phyloP scores from a whole-genome alignment of 331 rosid species.

The Saraca asoca region DNA sequence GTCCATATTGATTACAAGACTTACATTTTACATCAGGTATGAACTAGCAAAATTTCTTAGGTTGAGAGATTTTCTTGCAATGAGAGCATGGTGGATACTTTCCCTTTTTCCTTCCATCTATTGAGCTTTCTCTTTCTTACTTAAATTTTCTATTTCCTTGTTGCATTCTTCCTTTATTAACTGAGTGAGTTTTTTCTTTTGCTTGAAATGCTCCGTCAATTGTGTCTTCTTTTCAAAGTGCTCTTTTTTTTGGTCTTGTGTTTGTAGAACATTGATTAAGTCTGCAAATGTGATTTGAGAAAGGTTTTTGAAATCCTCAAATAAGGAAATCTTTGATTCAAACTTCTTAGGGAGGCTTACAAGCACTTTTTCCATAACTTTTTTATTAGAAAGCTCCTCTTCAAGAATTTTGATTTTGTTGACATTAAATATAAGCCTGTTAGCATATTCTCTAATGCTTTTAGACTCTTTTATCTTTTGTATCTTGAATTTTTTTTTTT shows the following conservation, averaged over 20 bases:
- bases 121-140: too few relatives aligned
- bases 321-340: not conserved
- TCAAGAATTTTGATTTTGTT: too few relatives aligned
- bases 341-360: not conserved
- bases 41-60: not conserved
- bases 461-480: too few relatives aligned
- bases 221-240: not conserved
- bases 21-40: not conserved
- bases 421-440: too few relatives aligned
- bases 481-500: too few relatives aligned
- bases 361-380: not conserved
- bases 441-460: too few relatives aligned
- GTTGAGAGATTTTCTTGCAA: too few relatives aligned
- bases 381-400: not conserved
- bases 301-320: not conserved
- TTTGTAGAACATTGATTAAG: not conserved
- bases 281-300: not conserved
- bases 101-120: not conserved
- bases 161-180: not conserved
- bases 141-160: too few relatives aligned
- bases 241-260: not conserved
- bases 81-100: not conserved
- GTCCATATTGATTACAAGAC: not conserved
- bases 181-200: not conserved
- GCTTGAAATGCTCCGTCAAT: not conserved